A percentile compares a stretch with the other conserved stretches of the same genome.
phyloP scores from a whole-genome alignment of 768 basidiomycete genomes.

The Cyathus striatus region DNA sequence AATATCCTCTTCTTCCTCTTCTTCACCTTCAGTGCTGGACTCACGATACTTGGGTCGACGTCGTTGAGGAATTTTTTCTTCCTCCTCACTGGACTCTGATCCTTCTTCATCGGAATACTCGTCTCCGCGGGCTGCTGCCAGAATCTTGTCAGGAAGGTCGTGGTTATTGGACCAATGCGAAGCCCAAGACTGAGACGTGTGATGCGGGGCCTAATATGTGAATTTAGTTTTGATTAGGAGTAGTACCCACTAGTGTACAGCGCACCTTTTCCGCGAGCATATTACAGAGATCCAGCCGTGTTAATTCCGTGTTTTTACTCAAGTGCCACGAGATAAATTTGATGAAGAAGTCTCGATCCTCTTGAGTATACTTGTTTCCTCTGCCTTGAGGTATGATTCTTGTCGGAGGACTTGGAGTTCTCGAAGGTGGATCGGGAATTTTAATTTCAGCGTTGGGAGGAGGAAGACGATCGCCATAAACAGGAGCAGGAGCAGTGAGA shows the following conservation, averaged over 20 bases:
- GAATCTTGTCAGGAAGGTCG: conserved; percentile 62
- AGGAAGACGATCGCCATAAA: conserved; percentile 43
- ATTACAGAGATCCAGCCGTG: conserved; percentile 49
- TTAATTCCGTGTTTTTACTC: conserved; percentile 45
- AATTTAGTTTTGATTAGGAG: conserved; percentile 1
- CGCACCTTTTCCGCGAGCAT: conserved; percentile 53
- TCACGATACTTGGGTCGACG: conserved; percentile 11
- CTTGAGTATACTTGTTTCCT: conserved; percentile 61
- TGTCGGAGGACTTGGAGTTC: conserved; percentile 66
- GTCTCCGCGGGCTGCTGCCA: conserved; percentile 37
- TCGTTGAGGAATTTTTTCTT: conserved; percentile 11
- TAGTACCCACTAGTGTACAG: too few relatives aligned
- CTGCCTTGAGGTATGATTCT: conserved; percentile 38
- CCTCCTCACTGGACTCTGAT: conserved; percentile 13
- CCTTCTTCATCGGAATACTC: conserved; percentile 20
- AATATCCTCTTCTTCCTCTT: conserved; percentile 16
- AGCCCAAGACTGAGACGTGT: conserved; percentile 56
- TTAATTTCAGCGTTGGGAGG: conserved; percentile 57
- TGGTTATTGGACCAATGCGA: conserved; percentile 65
- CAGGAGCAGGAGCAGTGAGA: conserved; percentile 46
- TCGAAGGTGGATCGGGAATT: conserved; percentile 59
- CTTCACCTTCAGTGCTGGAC: conserved; percentile 18
- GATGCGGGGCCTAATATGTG: conserved; percentile 55
- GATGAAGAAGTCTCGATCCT: conserved; percentile 63
- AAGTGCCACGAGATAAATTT: conserved; percentile 62